Percentiles rank a stretch among this genome's conserved stretches.
These are phyloP conservation scores for Sesbania bispinosa DNA, from an alignment of 306 rosid species.

Conservation along the genomic window DNA sequence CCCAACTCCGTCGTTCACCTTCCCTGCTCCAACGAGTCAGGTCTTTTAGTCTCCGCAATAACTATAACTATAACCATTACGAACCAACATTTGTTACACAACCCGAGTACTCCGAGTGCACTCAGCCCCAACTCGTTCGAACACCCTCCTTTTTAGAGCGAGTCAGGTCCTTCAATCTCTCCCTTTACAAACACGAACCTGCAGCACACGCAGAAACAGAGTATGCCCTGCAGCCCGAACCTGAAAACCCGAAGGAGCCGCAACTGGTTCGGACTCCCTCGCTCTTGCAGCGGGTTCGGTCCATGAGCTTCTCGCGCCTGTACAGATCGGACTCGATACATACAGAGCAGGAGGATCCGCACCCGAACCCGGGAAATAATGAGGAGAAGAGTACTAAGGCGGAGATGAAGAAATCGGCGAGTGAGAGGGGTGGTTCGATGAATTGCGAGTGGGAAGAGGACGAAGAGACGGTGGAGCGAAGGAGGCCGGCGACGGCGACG, in stretches of 20 bases:
- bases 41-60: slow-evolving; percentile 42
- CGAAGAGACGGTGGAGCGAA: no score
- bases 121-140: slow-evolving; percentile 31
- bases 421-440: background rate
- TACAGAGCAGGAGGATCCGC: slow-evolving; percentile 6
- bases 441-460: no score
- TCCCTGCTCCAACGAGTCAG: slow-evolving; percentile 49
- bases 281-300: slow-evolving; percentile 44
- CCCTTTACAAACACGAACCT: slow-evolving; percentile 17
- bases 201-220: background rate
- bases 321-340: slow-evolving; percentile 27
- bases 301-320: slow-evolving; percentile 30
- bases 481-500: no score
- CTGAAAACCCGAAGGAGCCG: background rate
- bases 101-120: background rate
- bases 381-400: slow-evolving; percentile 37
- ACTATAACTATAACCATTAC: slow-evolving; percentile 25
- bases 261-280: slow-evolving; percentile 40
- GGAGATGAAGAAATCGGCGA: slow-evolving; percentile 41
- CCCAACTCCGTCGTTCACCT: slow-evolving; percentile 36
- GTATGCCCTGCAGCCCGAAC: background rate
- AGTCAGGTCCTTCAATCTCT: slow-evolving; percentile 43
- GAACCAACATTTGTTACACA: background rate
- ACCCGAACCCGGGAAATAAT: slow-evolving; percentile 14
- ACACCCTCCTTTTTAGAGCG: slow-evolving; percentile 44